Base-by-base conservation (phyloP, 1,284 basidiomycete genomes). In the Naganishia liquefaciens region DNA sequence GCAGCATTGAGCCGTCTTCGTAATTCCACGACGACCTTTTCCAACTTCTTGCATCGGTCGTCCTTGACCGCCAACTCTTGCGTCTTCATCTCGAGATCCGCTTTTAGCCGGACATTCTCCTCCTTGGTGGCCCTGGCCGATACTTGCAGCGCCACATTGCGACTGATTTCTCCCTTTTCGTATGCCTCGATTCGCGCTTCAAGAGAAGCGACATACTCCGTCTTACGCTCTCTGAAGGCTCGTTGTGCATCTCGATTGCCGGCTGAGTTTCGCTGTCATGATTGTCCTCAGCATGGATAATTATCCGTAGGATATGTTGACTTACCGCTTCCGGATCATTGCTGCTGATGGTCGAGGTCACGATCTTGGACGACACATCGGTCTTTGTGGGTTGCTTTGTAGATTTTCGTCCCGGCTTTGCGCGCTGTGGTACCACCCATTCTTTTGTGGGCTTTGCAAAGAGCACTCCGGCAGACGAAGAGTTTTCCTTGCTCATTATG, bases 211-310 rank as follows among this genome's bases (percentile, higher is more conserved):
- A 94, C 87, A 73, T 93, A 92, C 27, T 89, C 88, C 74, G 93
- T 91, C 75, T 91, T 91, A 66, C 92, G 86, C 72, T 93, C 92
- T 43, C 92, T 85, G 77, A 94, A 93, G 4, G 92, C 91, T 50
- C 92, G 87, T 75, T 95, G 92, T 5, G 91, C 91, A 44, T 89
- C 89, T 68, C 92, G 72, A 70, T 80, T 94, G 68, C 39, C 44
- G 47, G 43, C 60, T 52, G 55, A 66, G 52, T 67, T 55, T 30
- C 39, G 40, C 42, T 65, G 51, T 37, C 15, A n/a, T 37, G 27
- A 47, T 49, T 52, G 17, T 39, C n/a, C 28, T 55, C 19, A 44
- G 11, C 2, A 10, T n/a, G 33, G 19, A 27, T 25, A 25, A 1
- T 13, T 11, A 21, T 6, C 5, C 19, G 49, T 10, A 19, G 7